Evolutionary conservation across 2,329 filamentous ascomycete genomes (phyloP).

Genomic region (Fusarium sp.): DNA sequence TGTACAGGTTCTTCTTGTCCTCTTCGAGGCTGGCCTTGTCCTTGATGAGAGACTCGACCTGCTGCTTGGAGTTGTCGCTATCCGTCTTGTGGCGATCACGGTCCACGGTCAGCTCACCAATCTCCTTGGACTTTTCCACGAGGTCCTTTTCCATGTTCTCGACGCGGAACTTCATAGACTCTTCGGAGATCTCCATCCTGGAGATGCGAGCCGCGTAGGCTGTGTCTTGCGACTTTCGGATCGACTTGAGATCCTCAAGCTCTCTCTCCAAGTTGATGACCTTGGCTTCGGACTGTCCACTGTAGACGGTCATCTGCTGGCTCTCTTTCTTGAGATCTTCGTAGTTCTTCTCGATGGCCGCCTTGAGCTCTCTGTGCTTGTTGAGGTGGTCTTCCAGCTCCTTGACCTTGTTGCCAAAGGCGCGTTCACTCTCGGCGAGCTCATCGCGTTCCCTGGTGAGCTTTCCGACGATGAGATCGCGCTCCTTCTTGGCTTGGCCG

Average conservation of each 20-base stretch:
- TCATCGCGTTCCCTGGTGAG: conserved; percentile 41
- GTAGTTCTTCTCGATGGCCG: conserved; percentile 41
- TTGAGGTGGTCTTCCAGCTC: conserved; percentile 41
- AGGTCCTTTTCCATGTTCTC: conserved; percentile 40
- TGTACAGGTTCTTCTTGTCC: conserved; percentile 38
- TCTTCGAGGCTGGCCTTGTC: conserved; percentile 36
- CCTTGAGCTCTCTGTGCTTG: conserved; percentile 41
- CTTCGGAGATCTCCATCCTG: conserved; percentile 43
- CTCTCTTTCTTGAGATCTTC: conserved; percentile 42
- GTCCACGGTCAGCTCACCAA: conserved; percentile 39
- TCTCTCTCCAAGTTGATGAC: conserved; percentile 42
- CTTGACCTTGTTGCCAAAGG: conserved; percentile 39
- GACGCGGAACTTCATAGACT: conserved; percentile 41
- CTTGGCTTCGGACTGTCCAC: conserved; percentile 38
- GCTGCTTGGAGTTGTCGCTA: conserved; percentile 28
- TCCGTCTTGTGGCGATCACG: conserved; percentile 38
- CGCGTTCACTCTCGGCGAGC: conserved; percentile 34
- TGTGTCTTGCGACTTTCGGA: conserved; percentile 40
- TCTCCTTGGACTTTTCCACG: conserved; percentile 36
- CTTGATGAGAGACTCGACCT: conserved; percentile 34
- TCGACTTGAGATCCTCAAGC: conserved; percentile 38
- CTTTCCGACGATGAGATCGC: conserved; percentile 27
- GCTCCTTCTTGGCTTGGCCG: conserved; percentile 35
- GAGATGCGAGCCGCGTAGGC: conserved; percentile 42
- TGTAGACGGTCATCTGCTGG: conserved; percentile 16